Percentiles rank a stretch among this genome's conserved stretches.
Conservation (phyloP, 148 eudicot genomes). For the Cornus kousa region DNA sequence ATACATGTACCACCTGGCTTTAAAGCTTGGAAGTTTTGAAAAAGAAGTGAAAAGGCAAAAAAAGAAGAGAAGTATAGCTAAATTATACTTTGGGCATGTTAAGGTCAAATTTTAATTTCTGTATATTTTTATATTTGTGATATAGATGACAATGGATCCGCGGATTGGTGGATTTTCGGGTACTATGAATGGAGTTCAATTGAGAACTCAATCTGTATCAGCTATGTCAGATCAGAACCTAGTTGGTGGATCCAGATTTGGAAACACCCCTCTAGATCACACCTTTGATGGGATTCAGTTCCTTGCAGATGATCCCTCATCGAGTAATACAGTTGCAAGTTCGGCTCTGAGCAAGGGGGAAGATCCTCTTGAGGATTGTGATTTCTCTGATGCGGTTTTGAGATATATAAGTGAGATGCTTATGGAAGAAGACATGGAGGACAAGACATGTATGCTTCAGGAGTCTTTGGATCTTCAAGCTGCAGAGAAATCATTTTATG, state of each 20-base stretch:
- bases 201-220: slow-evolving; percentile 13
- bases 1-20: background rate
- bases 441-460: slow-evolving; percentile 58
- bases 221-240: slow-evolving; percentile 1
- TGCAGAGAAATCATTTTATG: slow-evolving; percentile 59
- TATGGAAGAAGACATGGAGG: slow-evolving; percentile 76
- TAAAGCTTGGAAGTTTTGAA: background rate
- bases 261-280: slow-evolving; percentile 2
- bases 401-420: slow-evolving; percentile 60
- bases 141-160: slow-evolving; percentile 21
- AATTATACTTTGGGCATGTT: background rate
- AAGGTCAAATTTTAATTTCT: background rate
- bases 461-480: slow-evolving; percentile 63
- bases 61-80: background rate
- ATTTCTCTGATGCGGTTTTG: slow-evolving; percentile 67
- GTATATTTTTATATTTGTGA: background rate
- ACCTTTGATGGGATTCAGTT: slow-evolving; percentile 15
- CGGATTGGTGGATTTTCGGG: slow-evolving; percentile 9
- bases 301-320: background rate
- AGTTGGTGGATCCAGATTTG: slow-evolving; percentile 11
- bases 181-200: slow-evolving; percentile 12
- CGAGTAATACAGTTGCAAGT: background rate
- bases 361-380: slow-evolving; percentile 46
- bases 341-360: slow-evolving; percentile 18
- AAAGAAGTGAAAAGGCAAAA: background rate